Evolutionary conservation across 441 rosid species (phyloP).

Genomic region (Raphanus hybrid): DNA sequence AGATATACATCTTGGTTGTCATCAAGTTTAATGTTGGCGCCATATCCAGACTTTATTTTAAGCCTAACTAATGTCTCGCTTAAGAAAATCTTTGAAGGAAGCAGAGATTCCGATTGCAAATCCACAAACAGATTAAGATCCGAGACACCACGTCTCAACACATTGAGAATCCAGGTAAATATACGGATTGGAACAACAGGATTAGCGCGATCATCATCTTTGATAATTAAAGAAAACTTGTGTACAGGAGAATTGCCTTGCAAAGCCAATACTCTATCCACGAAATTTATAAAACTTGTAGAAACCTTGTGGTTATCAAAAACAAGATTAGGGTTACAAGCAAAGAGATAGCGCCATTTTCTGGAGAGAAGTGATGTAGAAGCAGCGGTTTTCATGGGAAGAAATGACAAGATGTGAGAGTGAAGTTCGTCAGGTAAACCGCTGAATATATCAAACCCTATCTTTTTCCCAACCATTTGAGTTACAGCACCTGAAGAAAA

Average conservation of each 20-base stretch:
- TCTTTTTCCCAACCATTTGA: not conserved
- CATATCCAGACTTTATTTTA: not conserved
- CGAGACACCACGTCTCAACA: constrained; percentile 2
- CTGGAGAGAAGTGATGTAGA: constrained; percentile 6
- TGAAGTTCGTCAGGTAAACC: constrained; percentile 2
- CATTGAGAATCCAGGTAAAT: constrained; percentile 2
- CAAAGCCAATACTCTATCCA: constrained; percentile 16
- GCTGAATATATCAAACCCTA: not conserved
- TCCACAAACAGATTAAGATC: not conserved
- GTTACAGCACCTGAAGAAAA: not conserved
- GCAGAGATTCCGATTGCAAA: not conserved
- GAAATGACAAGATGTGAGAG: constrained; percentile 23
- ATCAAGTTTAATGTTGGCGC: not conserved
- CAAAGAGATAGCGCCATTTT: constrained; percentile 14
- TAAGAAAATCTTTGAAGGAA: not conserved
- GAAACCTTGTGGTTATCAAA: not conserved
- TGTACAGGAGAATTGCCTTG: not conserved
- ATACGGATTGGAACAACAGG: not conserved
- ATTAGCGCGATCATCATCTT: not conserved
- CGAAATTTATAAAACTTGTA: constrained; percentile 1
- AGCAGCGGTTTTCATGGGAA: constrained; percentile 24
- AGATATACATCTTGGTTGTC: not conserved
- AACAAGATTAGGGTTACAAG: constrained; percentile 3
- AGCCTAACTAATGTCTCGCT: constrained; percentile 4
- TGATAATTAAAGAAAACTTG: not conserved